Base-by-base conservation (phyloP, 257 asterid genomes). In the Solanum megistacrolobum region DNA sequence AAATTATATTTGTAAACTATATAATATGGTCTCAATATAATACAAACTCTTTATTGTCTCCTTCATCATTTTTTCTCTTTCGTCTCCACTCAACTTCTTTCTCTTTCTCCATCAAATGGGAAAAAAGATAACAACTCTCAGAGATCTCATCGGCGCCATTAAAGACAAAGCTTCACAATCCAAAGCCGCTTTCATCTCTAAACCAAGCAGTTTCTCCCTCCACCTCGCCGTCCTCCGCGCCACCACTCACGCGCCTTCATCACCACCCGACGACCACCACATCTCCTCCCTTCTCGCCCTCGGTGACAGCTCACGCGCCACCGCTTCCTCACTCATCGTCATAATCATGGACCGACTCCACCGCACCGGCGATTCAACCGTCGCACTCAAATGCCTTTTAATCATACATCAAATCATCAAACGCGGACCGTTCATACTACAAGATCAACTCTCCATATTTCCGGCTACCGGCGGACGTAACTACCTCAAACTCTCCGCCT, bases 381-480 rank as follows among this genome's bases (percentile, higher is more conserved):
- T 96, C 5, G 95, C 99, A 58, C 91, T 94, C 14, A 96, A 96
- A 83, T 94, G 98, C 71, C 98, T 95, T 73, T 73, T 95, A 13
- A 62, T 90, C 65, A 84, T 95, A 91, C 99, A 96, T 93, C 87
- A 91, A 89, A 87, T 95, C 82, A 88, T 96, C 79, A 91, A 92
- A 27, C 95, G 96, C 7, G 99, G 99, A 6, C 95, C 99, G 90
- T 96, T 96, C 48, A 95, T 96, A 62, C 93, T 96, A 32, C 99
- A 94, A 36, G 99, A 96, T 39, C 99, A 95, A 90, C 95, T 96
- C 89, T 92, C 98, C 1, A 69, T 93, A 7, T 92, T 94, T 23
- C 99, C 99, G 2, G 55, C 94, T 35, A 16, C 74, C 89, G 99
- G 99, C 58, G 98, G 99, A 0, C 90, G 89, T 52, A 96, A 95